Percentiles rank a stretch among this genome's conserved stretches.
These are phyloP conservation scores for Aureobasidium sp. DNA, from an alignment of 2,329 filamentous ascomycete genomes.

Conservation along the genomic window DNA sequence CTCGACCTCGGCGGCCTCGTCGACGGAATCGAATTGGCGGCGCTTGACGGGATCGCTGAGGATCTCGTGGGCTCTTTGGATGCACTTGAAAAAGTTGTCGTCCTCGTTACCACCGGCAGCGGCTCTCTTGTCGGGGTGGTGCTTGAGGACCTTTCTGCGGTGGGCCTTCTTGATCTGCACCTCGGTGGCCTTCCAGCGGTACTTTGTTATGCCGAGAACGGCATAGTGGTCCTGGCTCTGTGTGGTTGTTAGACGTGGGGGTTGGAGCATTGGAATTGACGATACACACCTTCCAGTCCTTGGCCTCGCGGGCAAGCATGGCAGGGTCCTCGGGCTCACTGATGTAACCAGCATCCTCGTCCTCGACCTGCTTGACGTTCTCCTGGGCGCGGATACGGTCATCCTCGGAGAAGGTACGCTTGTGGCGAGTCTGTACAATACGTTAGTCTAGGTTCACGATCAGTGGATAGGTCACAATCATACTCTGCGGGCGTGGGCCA, in stretches of 20 bases:
- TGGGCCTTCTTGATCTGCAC: slow-evolving; percentile 99
- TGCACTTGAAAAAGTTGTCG: slow-evolving; percentile 99
- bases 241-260: background rate
- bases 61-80: slow-evolving; percentile 94
- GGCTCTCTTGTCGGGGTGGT: slow-evolving; percentile 98
- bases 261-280: background rate
- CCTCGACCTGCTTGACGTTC: slow-evolving; percentile 90
- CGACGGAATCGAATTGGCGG: slow-evolving; percentile 92
- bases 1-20: slow-evolving; percentile 86
- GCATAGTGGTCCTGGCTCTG: slow-evolving; percentile 96
- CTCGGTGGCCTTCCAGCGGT: slow-evolving; percentile 86
- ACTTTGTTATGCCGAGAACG: slow-evolving; percentile 84
- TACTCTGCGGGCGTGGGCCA: slow-evolving; percentile 82
- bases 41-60: slow-evolving; percentile 87
- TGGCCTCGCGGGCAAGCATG: slow-evolving; percentile 86
- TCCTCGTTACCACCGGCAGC: slow-evolving; percentile 80
- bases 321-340: slow-evolving; percentile 89
- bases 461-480: slow-evolving; percentile 34
- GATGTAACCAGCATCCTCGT: slow-evolving; percentile 81
- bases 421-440: slow-evolving; percentile 56
- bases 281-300: slow-evolving; percentile 89
- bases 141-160: slow-evolving; percentile 98
- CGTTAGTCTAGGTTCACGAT: background rate
- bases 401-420: slow-evolving; percentile 97
- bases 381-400: slow-evolving; percentile 94